Base-by-base conservation (phyloP, 192 early-diverging fungal genomes). In the Coemansia sp. region DNA sequence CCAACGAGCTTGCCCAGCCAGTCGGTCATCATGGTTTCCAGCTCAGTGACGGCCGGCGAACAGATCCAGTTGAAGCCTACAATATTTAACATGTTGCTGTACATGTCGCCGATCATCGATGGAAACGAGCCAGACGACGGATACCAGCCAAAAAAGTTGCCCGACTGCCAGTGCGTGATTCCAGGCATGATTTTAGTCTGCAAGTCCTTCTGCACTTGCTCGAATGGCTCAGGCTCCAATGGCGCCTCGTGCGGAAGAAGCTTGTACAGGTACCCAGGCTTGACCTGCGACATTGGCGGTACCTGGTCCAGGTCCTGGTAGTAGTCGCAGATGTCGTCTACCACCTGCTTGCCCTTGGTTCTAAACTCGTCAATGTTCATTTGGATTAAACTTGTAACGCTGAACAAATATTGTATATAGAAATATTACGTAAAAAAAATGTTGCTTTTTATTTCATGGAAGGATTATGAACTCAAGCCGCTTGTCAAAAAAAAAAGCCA, bases 91-190 rank as follows among this genome's bases (percentile, higher is more conserved):
- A 88, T 88, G 62, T 71, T 68, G 45, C 67, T 67, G 57, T 84
- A 86, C 87, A 88, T 88, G 51, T 87, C 88, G 39, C 81, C 87
- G 2, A 89, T 67, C 22, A 89, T 77, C 6, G 74, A 51, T 0
- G 85, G 85, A 58, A 86, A 87, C 1, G 77, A 81, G 37, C 67
- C 66, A 22, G 59, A 81, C 15, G 75, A 54, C 6, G 85, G 85
- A 51, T 66, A 89, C 72, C 79, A 88, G 63, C 77, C 83, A 65
- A 78, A 88, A 54, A 89, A 89, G 67, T 87, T 85, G 5, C 59
- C 59, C 68, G 80, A 81, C 63, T 88, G 86, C 86, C 87, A 88
- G 67, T 87, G 86, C 0, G 86, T 86, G n/a, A 88, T 76, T 7
- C 87, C 86, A 1, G 85, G 87, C 18, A 88, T 73, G 45, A 88